phyloP scores from a whole-genome alignment of 1,139 yeast species.

The Diutina catenulata region DNA sequence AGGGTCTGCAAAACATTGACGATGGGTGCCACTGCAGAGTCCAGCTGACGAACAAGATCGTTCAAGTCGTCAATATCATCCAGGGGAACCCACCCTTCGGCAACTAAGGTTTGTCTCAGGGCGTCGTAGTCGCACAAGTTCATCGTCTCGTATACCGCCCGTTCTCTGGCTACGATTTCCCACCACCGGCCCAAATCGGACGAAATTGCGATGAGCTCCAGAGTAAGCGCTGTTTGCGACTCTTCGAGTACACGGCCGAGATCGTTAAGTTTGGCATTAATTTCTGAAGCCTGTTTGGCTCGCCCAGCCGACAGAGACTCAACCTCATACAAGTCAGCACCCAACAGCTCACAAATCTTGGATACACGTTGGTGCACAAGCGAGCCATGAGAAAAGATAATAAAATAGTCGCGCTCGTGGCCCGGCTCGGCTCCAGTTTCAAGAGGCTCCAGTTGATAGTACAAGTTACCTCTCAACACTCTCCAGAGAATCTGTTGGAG shows the following conservation, averaged over 20 bases:
- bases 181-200: constrained; percentile 63
- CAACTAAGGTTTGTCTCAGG: constrained; percentile 51
- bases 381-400: constrained; percentile 34
- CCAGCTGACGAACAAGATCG: neutral
- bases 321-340: constrained; percentile 30
- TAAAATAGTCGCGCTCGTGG: constrained; percentile 27
- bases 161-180: constrained; percentile 58
- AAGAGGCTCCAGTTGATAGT: constrained; percentile 33
- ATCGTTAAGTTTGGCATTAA: constrained; percentile 44
- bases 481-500: constrained; percentile 91
- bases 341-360: constrained; percentile 35
- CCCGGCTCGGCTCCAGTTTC: constrained; percentile 20
- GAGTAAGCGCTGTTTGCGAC: constrained; percentile 46
- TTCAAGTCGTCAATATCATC: constrained; percentile 33
- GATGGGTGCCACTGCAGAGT: constrained; percentile 50
- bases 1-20: constrained; percentile 74
- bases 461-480: constrained; percentile 79
- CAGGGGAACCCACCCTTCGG: constrained; percentile 75
- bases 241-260: constrained; percentile 43
- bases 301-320: constrained; percentile 20
- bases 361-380: constrained; percentile 28
- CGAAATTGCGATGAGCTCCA: constrained; percentile 66
- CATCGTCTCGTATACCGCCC: constrained; percentile 55
- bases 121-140: constrained; percentile 58
- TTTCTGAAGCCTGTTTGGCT: constrained; percentile 40